Evolutionary conservation across 257 asterid species (phyloP), one percentile per base, ranked within the genome.

Genomic region (Phtheirospermum japonicum): DNA sequence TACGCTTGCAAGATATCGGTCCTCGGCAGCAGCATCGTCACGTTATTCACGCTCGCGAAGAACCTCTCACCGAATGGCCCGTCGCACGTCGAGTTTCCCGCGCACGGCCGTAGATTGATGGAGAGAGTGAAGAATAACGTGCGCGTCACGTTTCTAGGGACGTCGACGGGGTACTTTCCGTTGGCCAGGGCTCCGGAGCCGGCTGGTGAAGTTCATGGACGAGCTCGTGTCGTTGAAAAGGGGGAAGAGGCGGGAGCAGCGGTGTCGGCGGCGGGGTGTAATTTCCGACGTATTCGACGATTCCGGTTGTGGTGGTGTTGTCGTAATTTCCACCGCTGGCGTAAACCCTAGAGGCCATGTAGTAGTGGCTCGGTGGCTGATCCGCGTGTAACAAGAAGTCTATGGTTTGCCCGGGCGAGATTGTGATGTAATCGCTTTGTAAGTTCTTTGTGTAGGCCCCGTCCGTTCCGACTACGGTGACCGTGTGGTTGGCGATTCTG

Each of bases 371-470:
- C 0, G 80, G 85, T 0, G 59, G 65, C 68, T 81, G 88, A 39
- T 83, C 69, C 0, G 89, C 91, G 0, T 48, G 32, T 2, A 86
- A 17, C n/a, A 86, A 34, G 67, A 81, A 69, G 48, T 86, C 95
- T 10, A 83, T 73, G 17, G 95, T 86, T 59, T 83, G 86, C 0
- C 95, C 91, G 0, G 95, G 90, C 0, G 88, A 67, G 12, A 83
- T 86, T 0, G 82, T 58, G 11, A 86, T 63, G 68, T 81, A 77
- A 4, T 71, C 75, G 16, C 60, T 73, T 0, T 3, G 61, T 0
- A 79, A 16, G 1, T 71, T 85, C 64, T 79, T 85, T 1, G 78
- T 74, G 69, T 85, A 85, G 58, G 80, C 77, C 1, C 50, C 83
- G 56, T 86, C 95, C 0, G 85, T 34, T 57, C 88, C 90, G 0